Evolutionary conservation across 345 rosid species (phyloP), one percentile per base, ranked within the genome.

Genomic region (Brassica incana): DNA sequence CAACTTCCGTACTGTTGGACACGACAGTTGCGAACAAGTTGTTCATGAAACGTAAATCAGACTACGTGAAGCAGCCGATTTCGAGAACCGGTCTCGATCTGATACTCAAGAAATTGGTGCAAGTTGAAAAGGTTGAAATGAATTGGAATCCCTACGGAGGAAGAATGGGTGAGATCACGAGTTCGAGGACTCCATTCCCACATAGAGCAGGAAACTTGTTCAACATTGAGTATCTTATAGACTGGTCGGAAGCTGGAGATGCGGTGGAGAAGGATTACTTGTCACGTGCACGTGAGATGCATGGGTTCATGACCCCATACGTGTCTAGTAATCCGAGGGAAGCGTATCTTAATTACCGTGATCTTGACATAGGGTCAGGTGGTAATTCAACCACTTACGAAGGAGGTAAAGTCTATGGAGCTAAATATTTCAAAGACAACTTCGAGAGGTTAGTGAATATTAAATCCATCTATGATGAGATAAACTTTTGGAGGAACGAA

Each of bases 291-390:
- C 85, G 85, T 25, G 74, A 71, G 45, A 80, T 88, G 6, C 73
- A 87, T 62, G 30, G 38, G 10, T 86, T 8, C 69, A 88, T 76
- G 88, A 69, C 82, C 1, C 84, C 88, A 5, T 88, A 77, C 29
- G 92, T 91, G 64, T 87, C 92, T 0, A 86, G 77, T 68, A 83
- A 87, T 16, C 94, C 97, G 0, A 86, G 91, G 40, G 75, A 82
- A 11, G 79, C 92, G 12, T 86, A 10, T 73, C 67, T 71, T 0
- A 81, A 59, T 35, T 85, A 90, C 29, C 84, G 90, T 15, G 92
- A 90, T 85, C 77, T 90, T 1, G 94, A 90, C n/a, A 75, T 77
- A 2, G 85, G 78, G 4, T 58, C 78, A 1, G 9, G 70, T 67
- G 65, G 15, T 67, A 79, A 73, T 48, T 73, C 73, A 23, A 60